Evolutionary conservation across 106 monocot species (phyloP).

Genomic region (Acanthochlamys bracteata): DNA sequence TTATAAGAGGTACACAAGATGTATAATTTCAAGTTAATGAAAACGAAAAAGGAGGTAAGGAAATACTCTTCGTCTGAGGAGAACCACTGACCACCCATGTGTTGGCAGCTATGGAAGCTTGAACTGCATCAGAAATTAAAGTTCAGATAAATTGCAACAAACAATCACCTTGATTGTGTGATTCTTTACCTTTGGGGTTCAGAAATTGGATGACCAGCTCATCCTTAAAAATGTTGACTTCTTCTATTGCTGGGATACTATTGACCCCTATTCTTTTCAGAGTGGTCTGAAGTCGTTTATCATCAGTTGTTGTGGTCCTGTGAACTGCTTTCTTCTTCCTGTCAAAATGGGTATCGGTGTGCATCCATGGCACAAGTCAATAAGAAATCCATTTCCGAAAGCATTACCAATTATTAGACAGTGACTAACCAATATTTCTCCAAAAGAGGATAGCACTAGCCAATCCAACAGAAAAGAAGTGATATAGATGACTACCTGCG

Average conservation of each 20-base stretch:
- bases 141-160: not conserved
- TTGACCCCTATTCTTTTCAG: slow-evolving; percentile 16
- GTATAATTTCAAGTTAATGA: not conserved
- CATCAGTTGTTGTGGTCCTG: slow-evolving; percentile 13
- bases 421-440: not conserved
- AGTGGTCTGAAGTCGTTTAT: slow-evolving; percentile 13
- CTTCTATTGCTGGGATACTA: slow-evolving; percentile 14
- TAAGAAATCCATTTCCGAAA: not conserved
- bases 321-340: slow-evolving; percentile 17
- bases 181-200: slow-evolving; percentile 12
- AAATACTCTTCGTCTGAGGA: slow-evolving; percentile 14
- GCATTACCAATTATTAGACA: not conserved
- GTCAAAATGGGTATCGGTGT: not conserved
- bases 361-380: not conserved
- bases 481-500: slow-evolving; percentile 14
- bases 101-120: slow-evolving; percentile 16
- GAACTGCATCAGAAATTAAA: slow-evolving; percentile 4
- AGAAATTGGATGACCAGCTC: slow-evolving; percentile 8
- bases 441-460: not conserved
- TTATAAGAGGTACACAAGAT: no score
- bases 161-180: not conserved
- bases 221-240: slow-evolving; percentile 18
- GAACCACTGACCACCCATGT: slow-evolving; percentile 14
- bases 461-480: not conserved
- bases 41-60: no score